A percentile compares a stretch with the other conserved stretches of the same genome.
These are phyloP conservation scores for Hortaea werneckii DNA, from an alignment of 2,329 filamentous ascomycete genomes.

Conservation along the genomic window DNA sequence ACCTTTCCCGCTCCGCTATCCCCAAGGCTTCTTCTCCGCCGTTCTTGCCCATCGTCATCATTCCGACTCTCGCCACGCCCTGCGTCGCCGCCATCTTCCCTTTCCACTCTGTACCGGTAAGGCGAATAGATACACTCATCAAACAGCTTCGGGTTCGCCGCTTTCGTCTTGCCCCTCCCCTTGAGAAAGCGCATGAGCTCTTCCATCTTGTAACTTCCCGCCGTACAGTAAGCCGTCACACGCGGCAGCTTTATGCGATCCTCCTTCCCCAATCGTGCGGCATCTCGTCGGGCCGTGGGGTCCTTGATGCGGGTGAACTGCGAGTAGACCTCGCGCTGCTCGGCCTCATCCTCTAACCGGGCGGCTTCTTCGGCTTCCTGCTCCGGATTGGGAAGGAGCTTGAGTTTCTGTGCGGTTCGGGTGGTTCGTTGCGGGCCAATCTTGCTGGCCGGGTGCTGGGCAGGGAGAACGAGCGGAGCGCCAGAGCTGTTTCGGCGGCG, in stretches of 20 bases:
- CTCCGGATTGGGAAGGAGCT: constrained; percentile 87
- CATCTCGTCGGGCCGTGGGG: constrained; percentile 82
- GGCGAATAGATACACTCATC: constrained; percentile 97
- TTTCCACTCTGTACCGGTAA: constrained; percentile 57
- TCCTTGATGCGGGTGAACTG: constrained; percentile 98
- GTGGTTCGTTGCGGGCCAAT: constrained; percentile 91
- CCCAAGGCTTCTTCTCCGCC: constrained; percentile 8
- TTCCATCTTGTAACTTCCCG: constrained; percentile 83
- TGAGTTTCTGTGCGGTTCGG: constrained; percentile 92
- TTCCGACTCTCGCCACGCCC: constrained; percentile 18
- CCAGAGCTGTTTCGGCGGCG: constrained; percentile 78
- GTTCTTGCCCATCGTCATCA: constrained; percentile 14
- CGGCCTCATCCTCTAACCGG: constrained; percentile 62
- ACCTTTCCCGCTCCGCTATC: too few species aligned
- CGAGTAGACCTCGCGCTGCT: constrained; percentile 88
- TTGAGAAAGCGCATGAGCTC: constrained; percentile 85
- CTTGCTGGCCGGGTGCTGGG: constrained; percentile 40
- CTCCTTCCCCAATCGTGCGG: constrained; percentile 83
- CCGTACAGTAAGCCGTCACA: constrained; percentile 94
- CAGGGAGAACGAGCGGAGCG: constrained; percentile 38
- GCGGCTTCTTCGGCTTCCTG: constrained; percentile 57
- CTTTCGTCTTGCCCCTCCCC: constrained; percentile 64
- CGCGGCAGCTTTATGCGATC: constrained; percentile 78
- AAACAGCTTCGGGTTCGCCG: constrained; percentile 80
- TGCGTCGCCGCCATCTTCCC: background rate